Conservation (phyloP, 1,139 yeast species). For the Arxiozyma heterogenica region DNA sequence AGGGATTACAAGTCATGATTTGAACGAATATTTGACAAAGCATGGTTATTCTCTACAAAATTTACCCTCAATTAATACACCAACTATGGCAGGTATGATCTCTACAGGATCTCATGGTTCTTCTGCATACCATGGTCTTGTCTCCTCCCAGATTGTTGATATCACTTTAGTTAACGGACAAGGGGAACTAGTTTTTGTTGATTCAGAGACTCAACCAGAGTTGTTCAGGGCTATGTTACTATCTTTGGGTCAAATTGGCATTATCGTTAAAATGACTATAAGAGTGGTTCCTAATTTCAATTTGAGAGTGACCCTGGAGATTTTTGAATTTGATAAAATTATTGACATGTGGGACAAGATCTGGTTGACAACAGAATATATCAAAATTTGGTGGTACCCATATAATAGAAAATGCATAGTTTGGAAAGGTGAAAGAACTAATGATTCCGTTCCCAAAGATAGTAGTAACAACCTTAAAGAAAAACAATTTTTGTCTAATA, state of each 20-base stretch:
- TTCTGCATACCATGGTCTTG: slow-evolving; percentile 83
- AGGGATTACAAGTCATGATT: slow-evolving; percentile 72
- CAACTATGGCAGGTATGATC: slow-evolving; percentile 86
- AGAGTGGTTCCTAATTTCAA: slow-evolving; percentile 80
- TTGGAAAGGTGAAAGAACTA: slow-evolving; percentile 77
- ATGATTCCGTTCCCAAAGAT: slow-evolving; percentile 44
- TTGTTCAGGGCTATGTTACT: slow-evolving; percentile 77
- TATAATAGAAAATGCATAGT: slow-evolving; percentile 75
- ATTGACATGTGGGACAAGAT: slow-evolving; percentile 58
- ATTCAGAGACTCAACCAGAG: slow-evolving; percentile 57
- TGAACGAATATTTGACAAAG: slow-evolving; percentile 56
- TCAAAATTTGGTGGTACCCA: slow-evolving; percentile 97
- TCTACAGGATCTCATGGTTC: slow-evolving; percentile 98
- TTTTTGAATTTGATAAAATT: slow-evolving; percentile 65
- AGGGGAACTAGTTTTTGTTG: slow-evolving; percentile 65
- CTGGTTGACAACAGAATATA: slow-evolving; percentile 87
- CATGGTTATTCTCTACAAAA: slow-evolving; percentile 77
- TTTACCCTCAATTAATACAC: slow-evolving; percentile 89
- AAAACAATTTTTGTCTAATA: slow-evolving; percentile 79
- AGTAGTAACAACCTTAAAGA: slow-evolving; percentile 38
- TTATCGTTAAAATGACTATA: slow-evolving; percentile 79
- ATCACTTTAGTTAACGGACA: slow-evolving; percentile 61
- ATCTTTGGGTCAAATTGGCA: slow-evolving; percentile 85
- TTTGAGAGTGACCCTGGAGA: slow-evolving; percentile 72
- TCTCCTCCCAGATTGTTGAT: slow-evolving; percentile 78